Evolutionary conservation across 495 filamentous ascomycete genomes (phyloP).

Genomic region (Penicillium atrosanguineum): DNA sequence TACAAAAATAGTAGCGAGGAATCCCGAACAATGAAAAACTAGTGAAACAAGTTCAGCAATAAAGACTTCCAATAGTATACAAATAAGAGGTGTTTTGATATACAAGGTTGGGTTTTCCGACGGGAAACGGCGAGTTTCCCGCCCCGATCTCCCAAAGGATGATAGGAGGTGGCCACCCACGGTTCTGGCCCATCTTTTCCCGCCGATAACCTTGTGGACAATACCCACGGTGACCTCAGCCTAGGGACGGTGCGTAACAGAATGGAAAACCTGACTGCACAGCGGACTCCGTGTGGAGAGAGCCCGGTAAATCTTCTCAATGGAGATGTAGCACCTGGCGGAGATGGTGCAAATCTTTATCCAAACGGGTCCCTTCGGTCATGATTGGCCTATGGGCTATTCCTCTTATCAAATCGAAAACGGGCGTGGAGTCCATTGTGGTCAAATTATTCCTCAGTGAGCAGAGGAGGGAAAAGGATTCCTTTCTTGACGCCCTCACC

Average conservation of each 20-base stretch:
- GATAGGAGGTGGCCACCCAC: constrained; percentile 9
- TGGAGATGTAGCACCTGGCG: constrained; percentile 15
- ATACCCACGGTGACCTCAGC: constrained; percentile 15
- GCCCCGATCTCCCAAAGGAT: constrained; percentile 20
- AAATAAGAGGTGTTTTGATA: constrained; percentile 31
- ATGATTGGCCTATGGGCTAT: constrained; percentile 25
- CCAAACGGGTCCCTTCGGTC: constrained; percentile 8
- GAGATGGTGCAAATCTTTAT: constrained; percentile 27
- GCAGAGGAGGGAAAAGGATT: constrained; percentile 55
- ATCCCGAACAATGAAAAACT: constrained; percentile 1
- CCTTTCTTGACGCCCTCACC: constrained; percentile 54
- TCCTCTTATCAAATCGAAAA: constrained; percentile 37
- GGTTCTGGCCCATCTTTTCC: constrained; percentile 29
- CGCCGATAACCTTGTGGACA: constrained; percentile 37
- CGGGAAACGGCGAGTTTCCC: constrained; percentile 39
- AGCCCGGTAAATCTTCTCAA: constrained; percentile 19
- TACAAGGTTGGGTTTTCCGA: constrained; percentile 37
- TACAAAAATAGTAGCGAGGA: constrained; percentile 4
- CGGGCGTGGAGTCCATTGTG: neutral
- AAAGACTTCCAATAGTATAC: constrained; percentile 12
- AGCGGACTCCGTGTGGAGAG: constrained; percentile 14
- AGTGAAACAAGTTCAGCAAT: constrained; percentile 3
- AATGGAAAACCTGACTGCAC: constrained; percentile 19
- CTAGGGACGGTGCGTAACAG: constrained; percentile 19
- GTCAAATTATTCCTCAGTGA: constrained; percentile 40